These are phyloP conservation scores for Phytophthora aleatoria DNA, from an alignment of 352 stramenopile species.

Conservation along the genomic window DNA sequence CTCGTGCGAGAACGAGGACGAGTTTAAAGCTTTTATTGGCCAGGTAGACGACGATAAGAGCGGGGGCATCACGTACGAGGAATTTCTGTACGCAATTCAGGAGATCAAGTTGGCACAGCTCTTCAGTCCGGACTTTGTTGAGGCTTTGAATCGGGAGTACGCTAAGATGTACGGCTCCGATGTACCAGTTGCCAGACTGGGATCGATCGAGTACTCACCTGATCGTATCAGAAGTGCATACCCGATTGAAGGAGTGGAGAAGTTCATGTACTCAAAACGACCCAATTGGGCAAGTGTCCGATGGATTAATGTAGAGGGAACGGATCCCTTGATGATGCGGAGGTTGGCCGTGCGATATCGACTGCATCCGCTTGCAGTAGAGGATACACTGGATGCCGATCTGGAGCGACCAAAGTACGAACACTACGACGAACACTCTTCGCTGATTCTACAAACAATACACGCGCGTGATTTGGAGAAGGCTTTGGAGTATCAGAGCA, in stretches of 20 bases:
- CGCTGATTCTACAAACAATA: slow-evolving; percentile 73
- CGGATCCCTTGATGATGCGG: slow-evolving; percentile 65
- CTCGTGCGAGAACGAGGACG: slow-evolving; percentile 56
- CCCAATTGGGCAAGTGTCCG: slow-evolving; percentile 75
- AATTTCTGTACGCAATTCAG: slow-evolving; percentile 89
- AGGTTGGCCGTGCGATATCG: slow-evolving; percentile 83
- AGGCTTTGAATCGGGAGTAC: slow-evolving; percentile 32
- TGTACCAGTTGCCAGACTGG: slow-evolving; percentile 35
- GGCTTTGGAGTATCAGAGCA: slow-evolving; percentile 69
- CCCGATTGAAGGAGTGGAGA: slow-evolving; percentile 69
- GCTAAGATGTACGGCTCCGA: slow-evolving; percentile 22
- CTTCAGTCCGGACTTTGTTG: slow-evolving; percentile 68
- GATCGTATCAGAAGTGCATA: slow-evolving; percentile 79
- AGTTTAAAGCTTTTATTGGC: slow-evolving; percentile 73
- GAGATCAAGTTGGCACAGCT: slow-evolving; percentile 90
- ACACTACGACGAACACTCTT: slow-evolving; percentile 85
- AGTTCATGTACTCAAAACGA: slow-evolving; percentile 86
- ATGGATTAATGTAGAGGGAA: slow-evolving; percentile 84
- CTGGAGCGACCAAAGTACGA: slow-evolving; percentile 86
- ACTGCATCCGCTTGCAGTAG: slow-evolving; percentile 82
- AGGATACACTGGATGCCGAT: slow-evolving; percentile 83
- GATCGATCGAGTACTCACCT: slow-evolving; percentile 81
- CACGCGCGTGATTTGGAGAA: slow-evolving; percentile 56
- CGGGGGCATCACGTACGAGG: slow-evolving; percentile 82
- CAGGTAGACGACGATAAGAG: slow-evolving; percentile 86